phyloP scores from a whole-genome alignment of 1,284 basidiomycete genomes.

The Volvariella surrecta region DNA sequence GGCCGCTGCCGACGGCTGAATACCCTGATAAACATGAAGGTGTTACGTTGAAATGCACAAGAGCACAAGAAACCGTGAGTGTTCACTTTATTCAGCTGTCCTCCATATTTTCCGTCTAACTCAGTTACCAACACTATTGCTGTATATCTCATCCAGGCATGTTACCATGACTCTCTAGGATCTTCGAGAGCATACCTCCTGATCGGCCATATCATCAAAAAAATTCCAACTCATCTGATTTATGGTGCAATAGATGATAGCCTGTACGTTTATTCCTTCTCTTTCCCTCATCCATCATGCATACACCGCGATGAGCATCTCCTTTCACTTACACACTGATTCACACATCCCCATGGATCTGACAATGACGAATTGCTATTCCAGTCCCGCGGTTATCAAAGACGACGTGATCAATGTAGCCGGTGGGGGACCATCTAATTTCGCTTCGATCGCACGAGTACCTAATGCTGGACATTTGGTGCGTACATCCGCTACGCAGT shows the following conservation, averaged over 20 bases:
- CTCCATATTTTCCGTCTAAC: neutral
- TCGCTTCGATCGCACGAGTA: constrained; percentile 29
- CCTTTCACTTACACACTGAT: neutral
- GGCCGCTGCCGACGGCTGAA: constrained; percentile 32
- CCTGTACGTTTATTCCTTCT: constrained; percentile 33
- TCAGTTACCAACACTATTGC: too few species aligned
- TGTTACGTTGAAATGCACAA: constrained; percentile 42
- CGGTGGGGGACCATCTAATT: constrained; percentile 26
- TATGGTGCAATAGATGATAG: constrained; percentile 40
- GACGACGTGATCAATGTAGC: constrained; percentile 27
- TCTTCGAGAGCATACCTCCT: constrained; percentile 26
- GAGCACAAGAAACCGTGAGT: constrained; percentile 35
- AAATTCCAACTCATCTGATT: constrained; percentile 37
- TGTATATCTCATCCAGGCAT: too few species aligned
- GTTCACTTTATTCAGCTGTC: neutral
- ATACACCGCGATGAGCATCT: neutral
- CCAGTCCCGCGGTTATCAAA: constrained; percentile 29
- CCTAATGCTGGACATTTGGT: constrained; percentile 30
- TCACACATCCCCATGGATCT: too few species aligned
- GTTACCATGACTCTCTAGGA: constrained; percentile 32
- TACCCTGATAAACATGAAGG: constrained; percentile 38
- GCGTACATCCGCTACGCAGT: constrained; percentile 9
- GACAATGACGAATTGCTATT: neutral
- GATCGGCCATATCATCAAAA: constrained; percentile 25
- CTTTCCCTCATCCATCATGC: neutral